phyloP scores from a whole-genome alignment of 176 grass and related monocot genomes.

The Oryza rufipogon region DNA sequence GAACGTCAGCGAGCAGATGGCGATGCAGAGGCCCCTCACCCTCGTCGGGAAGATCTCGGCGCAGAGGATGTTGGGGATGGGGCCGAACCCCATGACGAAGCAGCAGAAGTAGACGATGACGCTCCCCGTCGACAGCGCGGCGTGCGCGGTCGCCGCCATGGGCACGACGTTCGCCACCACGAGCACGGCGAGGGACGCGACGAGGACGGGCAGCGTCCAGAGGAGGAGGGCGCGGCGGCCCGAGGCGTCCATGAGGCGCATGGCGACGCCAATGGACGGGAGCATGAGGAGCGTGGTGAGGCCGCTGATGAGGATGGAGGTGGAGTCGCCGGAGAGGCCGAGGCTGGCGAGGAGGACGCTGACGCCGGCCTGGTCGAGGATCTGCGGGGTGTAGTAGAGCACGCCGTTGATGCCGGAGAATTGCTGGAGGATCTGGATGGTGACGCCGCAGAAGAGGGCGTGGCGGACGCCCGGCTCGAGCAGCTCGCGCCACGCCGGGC shows the following conservation, averaged over 20 bases:
- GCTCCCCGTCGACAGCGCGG: constrained; percentile 64
- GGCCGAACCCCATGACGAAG: constrained; percentile 92
- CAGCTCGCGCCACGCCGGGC: constrained; percentile 57
- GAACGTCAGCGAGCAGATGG: constrained; percentile 80
- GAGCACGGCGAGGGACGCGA: constrained; percentile 53
- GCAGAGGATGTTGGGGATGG: constrained; percentile 91
- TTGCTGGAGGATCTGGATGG: constrained; percentile 84
- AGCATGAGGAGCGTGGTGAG: constrained; percentile 82
- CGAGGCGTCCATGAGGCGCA: constrained; percentile 90
- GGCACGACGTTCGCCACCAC: constrained; percentile 54
- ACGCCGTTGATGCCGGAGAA: constrained; percentile 92
- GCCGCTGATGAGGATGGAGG: constrained; percentile 75
- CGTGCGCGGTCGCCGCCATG: constrained; percentile 49
- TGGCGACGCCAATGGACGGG: constrained; percentile 73
- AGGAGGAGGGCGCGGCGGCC: constrained; percentile 68
- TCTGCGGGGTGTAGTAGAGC: constrained; percentile 93
- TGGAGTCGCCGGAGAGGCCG: constrained; percentile 62
- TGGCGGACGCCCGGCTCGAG: constrained; percentile 63
- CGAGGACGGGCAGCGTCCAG: constrained; percentile 70
- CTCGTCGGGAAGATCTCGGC: constrained; percentile 84
- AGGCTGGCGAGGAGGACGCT: constrained; percentile 60
- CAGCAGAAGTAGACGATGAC: constrained; percentile 83
- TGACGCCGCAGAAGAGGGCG: constrained; percentile 64
- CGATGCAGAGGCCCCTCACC: constrained; percentile 68
- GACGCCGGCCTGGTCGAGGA: constrained; percentile 84